phyloP scores from a whole-genome alignment of 306 rosid species.

The Benincasa hispida region DNA sequence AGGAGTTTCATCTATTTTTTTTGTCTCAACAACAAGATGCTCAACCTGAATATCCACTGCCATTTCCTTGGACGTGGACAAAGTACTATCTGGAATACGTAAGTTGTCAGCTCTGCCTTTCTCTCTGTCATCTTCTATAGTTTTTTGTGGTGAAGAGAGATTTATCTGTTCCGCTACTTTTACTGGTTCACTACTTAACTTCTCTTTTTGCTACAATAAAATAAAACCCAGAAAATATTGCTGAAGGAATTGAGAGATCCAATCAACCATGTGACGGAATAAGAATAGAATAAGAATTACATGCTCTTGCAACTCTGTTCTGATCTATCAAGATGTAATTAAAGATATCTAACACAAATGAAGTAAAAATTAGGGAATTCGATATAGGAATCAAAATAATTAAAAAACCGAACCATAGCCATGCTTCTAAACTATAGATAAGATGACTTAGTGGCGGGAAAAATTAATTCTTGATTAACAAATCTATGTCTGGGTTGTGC shows the following conservation, averaged over 20 bases:
- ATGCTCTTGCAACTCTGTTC: neutral
- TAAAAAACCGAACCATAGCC: neutral
- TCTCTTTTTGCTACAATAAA: neutral
- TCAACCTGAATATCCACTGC: neutral
- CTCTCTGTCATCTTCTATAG: conserved; percentile 6
- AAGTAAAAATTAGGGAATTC: neutral
- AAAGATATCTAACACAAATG: neutral
- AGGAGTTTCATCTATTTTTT: neutral
- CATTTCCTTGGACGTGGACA: neutral
- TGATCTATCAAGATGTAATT: neutral
- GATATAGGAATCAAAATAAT: neutral
- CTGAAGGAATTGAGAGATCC: neutral
- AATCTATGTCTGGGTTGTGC: neutral
- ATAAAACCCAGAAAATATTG: neutral
- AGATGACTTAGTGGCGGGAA: neutral
- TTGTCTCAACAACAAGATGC: neutral
- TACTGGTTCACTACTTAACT: neutral
- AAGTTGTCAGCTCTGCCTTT: neutral
- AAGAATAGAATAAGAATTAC: neutral
- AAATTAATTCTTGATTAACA: neutral
- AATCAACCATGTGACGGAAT: neutral
- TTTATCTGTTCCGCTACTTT: neutral
- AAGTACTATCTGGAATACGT: neutral
- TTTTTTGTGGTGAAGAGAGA: neutral
- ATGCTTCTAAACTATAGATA: neutral